Base-by-base conservation (phyloP, 768 basidiomycete species). In the Tylopilus intermedius region DNA sequence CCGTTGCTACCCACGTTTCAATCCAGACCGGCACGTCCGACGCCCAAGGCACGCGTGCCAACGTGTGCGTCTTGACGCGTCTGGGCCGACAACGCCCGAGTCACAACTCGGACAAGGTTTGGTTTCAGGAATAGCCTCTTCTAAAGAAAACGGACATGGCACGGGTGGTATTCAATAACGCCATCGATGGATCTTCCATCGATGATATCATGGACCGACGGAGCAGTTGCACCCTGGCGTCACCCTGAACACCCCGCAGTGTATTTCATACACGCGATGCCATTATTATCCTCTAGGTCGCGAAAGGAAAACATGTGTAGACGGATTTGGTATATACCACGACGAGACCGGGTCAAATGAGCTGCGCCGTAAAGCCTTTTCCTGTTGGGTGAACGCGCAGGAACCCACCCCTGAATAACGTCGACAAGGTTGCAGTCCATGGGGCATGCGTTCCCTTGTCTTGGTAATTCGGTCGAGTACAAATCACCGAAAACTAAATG, bases 161-260 rank as follows among this genome's bases (percentile, higher is more conserved):
- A 7, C 35, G 35, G 35, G 35, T 37, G 14, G 14, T 14, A 37
- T 35, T 35, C 33, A 35, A 14, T 35, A 4, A 37, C 6, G 3
- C 35, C 35, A 37, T 37, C 35, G 35, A 37, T 30, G 4, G 24
- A 24, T 15, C 15, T 18, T 38, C 37, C 15, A n/a, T 38, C n/a
- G n/a, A 51, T 55, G 56, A 57, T 55, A 57, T 57, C 53, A 57
- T 55, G 29, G 39, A 9, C 29, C 3, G n/a, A 11, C 14, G 35
- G 35, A 14, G 11, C 42, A n/a, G 5, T 44, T 24, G 24, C 6
- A 33, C 49, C 41, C 13, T 18, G 29, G 41, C 21, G 27, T 42
- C 38, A 56, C 56, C 58, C 53, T 55, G 51, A 45, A 50, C 15
- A 13, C 49, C 53, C 55, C 54, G 27, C 33, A 51, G 30, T 30